Conservation (phyloP, 2,329 filamentous ascomycete genomes). For the Ramularia endophylla region DNA sequence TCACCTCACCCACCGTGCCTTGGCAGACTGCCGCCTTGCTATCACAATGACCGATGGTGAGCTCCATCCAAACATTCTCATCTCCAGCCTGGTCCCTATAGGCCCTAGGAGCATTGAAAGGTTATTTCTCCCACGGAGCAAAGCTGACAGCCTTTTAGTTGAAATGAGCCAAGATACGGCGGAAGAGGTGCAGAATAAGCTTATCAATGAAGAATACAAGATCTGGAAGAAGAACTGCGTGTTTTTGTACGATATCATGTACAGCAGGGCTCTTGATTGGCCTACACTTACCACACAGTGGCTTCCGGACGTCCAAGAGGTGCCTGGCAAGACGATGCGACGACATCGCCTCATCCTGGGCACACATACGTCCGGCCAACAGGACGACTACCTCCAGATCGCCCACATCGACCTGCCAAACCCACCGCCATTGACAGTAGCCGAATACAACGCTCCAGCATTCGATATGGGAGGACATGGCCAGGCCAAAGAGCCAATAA, state of each 20-base stretch:
- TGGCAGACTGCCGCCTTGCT: too few relatives aligned
- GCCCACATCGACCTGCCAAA: slow-evolving; percentile 92
- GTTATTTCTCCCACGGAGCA: too few relatives aligned
- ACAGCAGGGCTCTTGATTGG: slow-evolving; percentile 93
- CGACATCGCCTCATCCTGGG: slow-evolving; percentile 87
- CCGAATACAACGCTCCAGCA: slow-evolving; percentile 84
- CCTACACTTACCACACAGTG: slow-evolving; percentile 96
- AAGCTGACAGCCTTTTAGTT: too few relatives aligned
- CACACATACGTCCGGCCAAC: slow-evolving; percentile 84
- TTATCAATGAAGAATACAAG: slow-evolving; percentile 99
- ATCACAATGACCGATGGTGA: too few relatives aligned
- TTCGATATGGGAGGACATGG: slow-evolving; percentile 94
- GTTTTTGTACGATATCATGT: slow-evolving; percentile 96
- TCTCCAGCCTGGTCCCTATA: too few relatives aligned
- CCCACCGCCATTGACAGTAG: slow-evolving; percentile 61
- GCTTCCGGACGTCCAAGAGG: slow-evolving; percentile 87
- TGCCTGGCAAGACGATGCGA: slow-evolving; percentile 78
- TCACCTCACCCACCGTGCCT: too few relatives aligned
- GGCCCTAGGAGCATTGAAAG: too few relatives aligned
- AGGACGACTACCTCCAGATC: slow-evolving; percentile 89
- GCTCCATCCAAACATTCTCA: too few relatives aligned
- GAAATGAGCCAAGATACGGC: slow-evolving; percentile 13
- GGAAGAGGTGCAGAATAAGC: slow-evolving; percentile 60
- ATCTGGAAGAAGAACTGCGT: slow-evolving; percentile 99
- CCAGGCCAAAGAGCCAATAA: slow-evolving; percentile 67